Percentiles rank a stretch among this genome's conserved stretches.
These are phyloP conservation scores for Dothistroma pini DNA, from an alignment of 2,329 filamentous ascomycete species.

Conservation along the genomic window DNA sequence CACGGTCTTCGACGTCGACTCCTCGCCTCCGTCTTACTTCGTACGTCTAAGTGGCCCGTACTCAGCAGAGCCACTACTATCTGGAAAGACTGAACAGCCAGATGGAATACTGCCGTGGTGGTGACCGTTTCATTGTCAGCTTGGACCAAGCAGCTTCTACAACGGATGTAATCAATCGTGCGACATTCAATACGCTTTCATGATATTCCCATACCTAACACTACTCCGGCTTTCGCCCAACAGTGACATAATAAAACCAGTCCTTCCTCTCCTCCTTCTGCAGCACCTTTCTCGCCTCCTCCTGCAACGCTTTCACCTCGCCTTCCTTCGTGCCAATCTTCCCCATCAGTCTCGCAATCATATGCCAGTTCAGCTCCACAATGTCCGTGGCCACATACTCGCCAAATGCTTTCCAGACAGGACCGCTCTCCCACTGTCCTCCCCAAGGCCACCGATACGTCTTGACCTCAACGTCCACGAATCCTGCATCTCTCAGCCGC, in stretches of 20 bases:
- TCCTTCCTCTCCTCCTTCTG: conserved; percentile 13
- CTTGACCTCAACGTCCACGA: conserved; percentile 18
- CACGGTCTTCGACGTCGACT: neutral
- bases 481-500: conserved; percentile 21
- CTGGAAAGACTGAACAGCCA: neutral
- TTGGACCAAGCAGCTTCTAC: neutral
- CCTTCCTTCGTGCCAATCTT: conserved; percentile 8
- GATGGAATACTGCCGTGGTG: neutral
- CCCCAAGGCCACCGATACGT: conserved; percentile 21
- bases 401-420: conserved; percentile 11
- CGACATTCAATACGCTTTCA: too few species aligned
- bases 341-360: conserved; percentile 11
- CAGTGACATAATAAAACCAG: conserved; percentile 14
- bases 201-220: neutral
- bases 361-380: conserved; percentile 8
- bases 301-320: conserved; percentile 8
- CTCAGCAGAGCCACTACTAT: neutral
- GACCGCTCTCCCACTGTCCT: conserved; percentile 5
- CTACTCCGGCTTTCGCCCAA: conserved; percentile 10
- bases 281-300: conserved; percentile 10
- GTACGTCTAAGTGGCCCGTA: neutral
- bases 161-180: too few species aligned
- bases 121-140: neutral
- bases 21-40: neutral
- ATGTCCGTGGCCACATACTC: conserved; percentile 12